Conservation (phyloP, 495 filamentous ascomycete genomes). For the Darksidea phi region DNA sequence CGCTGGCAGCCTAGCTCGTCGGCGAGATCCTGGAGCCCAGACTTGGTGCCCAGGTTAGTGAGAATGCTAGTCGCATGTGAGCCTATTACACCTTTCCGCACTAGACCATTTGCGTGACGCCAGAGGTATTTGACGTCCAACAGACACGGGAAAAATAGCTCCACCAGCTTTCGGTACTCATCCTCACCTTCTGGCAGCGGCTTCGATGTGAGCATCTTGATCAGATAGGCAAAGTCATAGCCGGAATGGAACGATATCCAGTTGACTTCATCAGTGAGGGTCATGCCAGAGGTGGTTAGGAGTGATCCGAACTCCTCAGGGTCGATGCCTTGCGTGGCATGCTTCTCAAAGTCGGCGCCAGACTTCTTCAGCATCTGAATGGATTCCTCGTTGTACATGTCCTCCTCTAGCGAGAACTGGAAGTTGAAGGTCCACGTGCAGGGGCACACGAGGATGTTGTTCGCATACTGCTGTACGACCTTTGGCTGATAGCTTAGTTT, state of each 20-base stretch:
- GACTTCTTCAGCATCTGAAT: slow-evolving; percentile 82
- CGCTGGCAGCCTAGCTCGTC: slow-evolving; percentile 88
- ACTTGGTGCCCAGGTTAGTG: slow-evolving; percentile 76
- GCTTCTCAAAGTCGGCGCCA: slow-evolving; percentile 80
- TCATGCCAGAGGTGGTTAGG: slow-evolving; percentile 85
- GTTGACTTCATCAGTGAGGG: slow-evolving; percentile 80
- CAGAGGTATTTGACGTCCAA: slow-evolving; percentile 98
- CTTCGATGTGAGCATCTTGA: slow-evolving; percentile 82
- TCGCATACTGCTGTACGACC: slow-evolving; percentile 44
- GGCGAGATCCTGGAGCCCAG: slow-evolving; percentile 86
- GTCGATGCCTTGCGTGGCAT: slow-evolving; percentile 88
- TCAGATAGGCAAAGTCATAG: slow-evolving; percentile 96
- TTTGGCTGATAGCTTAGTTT: slow-evolving; percentile 46
- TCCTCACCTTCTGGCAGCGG: slow-evolving; percentile 82
- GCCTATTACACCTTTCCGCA: slow-evolving; percentile 54
- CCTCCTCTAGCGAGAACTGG: slow-evolving; percentile 85
- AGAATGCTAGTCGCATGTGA: slow-evolving; percentile 63
- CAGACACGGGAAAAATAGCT: slow-evolving; percentile 85
- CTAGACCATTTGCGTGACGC: slow-evolving; percentile 68
- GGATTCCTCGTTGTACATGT: slow-evolving; percentile 95
- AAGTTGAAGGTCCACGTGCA: slow-evolving; percentile 99
- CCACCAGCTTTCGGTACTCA: slow-evolving; percentile 79
- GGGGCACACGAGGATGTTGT: slow-evolving; percentile 64
- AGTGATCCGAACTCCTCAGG: slow-evolving; percentile 82
- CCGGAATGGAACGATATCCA: slow-evolving; percentile 99